Base-by-base conservation (phyloP, 164 flowering plant genomes). In the Piper betle region DNA sequence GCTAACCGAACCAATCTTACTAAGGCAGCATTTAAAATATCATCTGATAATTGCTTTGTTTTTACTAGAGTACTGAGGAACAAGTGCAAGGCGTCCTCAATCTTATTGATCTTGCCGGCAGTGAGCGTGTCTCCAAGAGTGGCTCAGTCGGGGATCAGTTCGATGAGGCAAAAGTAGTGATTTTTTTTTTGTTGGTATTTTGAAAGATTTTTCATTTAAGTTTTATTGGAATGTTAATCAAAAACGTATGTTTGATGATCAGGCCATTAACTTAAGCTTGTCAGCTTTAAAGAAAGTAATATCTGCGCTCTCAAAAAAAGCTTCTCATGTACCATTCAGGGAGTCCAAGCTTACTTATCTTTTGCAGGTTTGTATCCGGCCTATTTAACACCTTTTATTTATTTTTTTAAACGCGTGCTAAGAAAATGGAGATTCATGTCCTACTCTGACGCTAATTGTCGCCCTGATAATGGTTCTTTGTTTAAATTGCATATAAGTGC, bases 41-140 rank as follows among this genome's bases (percentile, higher is more conserved):
- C 50, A 8, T 43, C 50, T 2, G 12, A 6, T 6, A 3, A 15
- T 8, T 43, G 12, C 43, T 37, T 62, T 25, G 39, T 6, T 63
- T 60, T 48, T 46, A 19, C 63, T 55, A 94, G 99, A 83, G 87
- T 76, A 94, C 96, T 10, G 96, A 88, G 33, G 93, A 88, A 76
- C 96, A 91, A 78, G 97, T 94, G 8, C 93, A 94, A 69, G 97
- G 99, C 33, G 81, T 94, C 6, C 68, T 94, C 61, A 94, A 94
- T 70, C 90, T 94, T 11, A 87, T 94, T 63, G 99, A 94, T 68
- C 91, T 94, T 65, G 99, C 99, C 48, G 99, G 99, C 4, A 94
- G 99, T 66, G 99, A 94, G 68, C 93, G 99, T n/a, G 82, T 94
- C 46, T 94, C 99, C 1, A 91, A 84, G 72, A 94, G 99, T 73